Evolutionary conservation across 208 protist genomes (phyloP), one percentile per base, ranked within the genome.

Genomic region (Wallacemonas rigidus): DNA sequence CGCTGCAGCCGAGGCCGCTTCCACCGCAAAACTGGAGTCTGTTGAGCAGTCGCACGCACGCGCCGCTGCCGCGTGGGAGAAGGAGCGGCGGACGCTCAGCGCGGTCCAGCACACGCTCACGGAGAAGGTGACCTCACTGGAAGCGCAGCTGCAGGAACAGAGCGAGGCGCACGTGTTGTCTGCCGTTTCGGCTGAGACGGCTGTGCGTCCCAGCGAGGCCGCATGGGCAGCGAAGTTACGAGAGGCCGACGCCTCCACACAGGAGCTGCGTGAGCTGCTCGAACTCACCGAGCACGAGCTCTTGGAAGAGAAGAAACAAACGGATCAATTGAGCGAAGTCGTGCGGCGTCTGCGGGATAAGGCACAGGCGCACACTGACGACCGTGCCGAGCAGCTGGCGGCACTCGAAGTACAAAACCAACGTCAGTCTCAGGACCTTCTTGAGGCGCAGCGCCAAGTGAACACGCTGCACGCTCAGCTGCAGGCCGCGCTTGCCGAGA

Each of bases 231-330:
- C 41, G 39, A 61, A 74, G 65, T 15, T 71, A 63, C 53, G 72
- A n/a, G 58, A 44, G 15, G 45, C 58, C 0, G 39, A 56, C 43
- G 40, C 9, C 6, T 50, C 60, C 1, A 38, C 26, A 2, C 40
- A 57, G 6, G 76, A 89, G 56, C 61, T 86, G 69, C 73, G 75
- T n/a, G 81, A 88, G 40, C 51, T 77, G 15, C 81, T 81, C 35
- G 75, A 77, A 6, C 71, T 80, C 0, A 74, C 83, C 26, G 80
- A 91, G 58, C 75, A 80, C 3, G 80, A 85, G 48, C 41, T 87
- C 17, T 62, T 57, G 36, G 67, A 85, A 51, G 69, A 86, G 45
- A 82, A 86, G 67, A 61, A 26, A 8, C 75, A 77, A 44, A 78
- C 78, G 3, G 79, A 87, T 12, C 68, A 74, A 40, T 77, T 80